Base-by-base conservation (phyloP, 257 asterid genomes). In the Misopates orontium region DNA sequence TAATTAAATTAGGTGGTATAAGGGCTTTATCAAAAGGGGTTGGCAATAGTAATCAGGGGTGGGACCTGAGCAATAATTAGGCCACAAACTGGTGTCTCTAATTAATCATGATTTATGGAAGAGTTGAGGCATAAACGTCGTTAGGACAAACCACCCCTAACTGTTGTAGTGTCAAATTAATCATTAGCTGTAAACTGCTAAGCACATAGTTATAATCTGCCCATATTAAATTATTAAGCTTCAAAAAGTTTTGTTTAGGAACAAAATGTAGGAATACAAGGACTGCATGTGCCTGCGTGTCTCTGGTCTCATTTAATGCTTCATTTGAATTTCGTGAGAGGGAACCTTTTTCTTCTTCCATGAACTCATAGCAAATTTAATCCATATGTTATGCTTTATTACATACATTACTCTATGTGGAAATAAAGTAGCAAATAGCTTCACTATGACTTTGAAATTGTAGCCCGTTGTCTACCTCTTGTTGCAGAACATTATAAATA, bases 1-100 rank as follows among this genome's bases (percentile, higher is more conserved):
- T 21, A 21, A 73, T 14, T 28, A 25, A 71, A 55, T 66, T 71
- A 62, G 75, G 79, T 45, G 87, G 82, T 81, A 69, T 67, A 39
- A 52, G 42, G 79, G 69, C 66, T 70, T 79, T 74, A 61, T 84
- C 90, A 67, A 75, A 75, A 83, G 73, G 72, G 80, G 72, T 84
- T 71, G 68, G 70, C 61, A 70, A 59, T 73, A 72, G 47, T 72
- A 77, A 81, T 84, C 83, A 67, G 54, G 48, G 62, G 69, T 70
- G 81, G 87, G 84, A 67, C 80, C 81, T 28, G 45, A 60, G 56
- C 59, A 59, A 71, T 68, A 52, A 69, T 73, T 69, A 67, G 53
- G 41, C 32, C 40, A 55, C 50, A 67, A 16, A 55, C 72, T 60
- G 41, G 31, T 73, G 48, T 56, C 76, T 49, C 10, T 4, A 3